These are phyloP conservation scores for Pichia insulana DNA, from an alignment of 805 yeast genomes.

Conservation along the genomic window DNA sequence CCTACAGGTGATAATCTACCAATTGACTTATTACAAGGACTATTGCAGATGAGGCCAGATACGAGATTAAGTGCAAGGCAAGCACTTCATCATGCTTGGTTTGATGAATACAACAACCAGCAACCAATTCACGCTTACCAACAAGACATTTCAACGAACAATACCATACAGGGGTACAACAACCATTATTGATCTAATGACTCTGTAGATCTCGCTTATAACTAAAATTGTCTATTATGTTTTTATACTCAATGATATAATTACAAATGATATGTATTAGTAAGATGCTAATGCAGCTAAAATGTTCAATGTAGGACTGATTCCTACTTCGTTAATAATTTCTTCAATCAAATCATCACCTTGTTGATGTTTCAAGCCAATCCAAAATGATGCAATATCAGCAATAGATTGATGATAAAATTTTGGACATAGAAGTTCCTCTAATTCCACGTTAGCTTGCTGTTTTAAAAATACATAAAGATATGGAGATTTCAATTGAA, in stretches of 20 bases:
- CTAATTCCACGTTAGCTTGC: constrained; percentile 5
- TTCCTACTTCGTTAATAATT: not conserved
- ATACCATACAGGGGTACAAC: constrained; percentile 5
- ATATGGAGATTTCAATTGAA: constrained; percentile 3
- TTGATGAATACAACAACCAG: constrained; percentile 51
- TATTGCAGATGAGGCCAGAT: constrained; percentile 55
- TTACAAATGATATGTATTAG: not conserved
- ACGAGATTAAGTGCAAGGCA: constrained; percentile 52
- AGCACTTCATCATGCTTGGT: constrained; percentile 69
- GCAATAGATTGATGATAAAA: constrained; percentile 3
- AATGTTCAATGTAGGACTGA: not conserved
- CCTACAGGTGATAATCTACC: constrained; percentile 67
- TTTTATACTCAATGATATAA: not conserved
- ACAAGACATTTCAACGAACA: constrained; percentile 7
- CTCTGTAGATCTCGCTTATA: not conserved
- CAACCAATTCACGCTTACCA: constrained; percentile 5
- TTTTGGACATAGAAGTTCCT: constrained; percentile 3
- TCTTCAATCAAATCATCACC: constrained; percentile 6
- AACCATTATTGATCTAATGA: not conserved
- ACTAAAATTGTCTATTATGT: not conserved
- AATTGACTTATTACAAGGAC: constrained; percentile 51
- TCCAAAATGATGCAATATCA: constrained; percentile 4
- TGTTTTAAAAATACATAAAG: constrained; percentile 4
- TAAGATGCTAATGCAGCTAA: not conserved
- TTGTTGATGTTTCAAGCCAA: not conserved